Evolutionary conservation across 495 filamentous ascomycete species (phyloP).

Genomic region (Hypomontagnella monticulosa): DNA sequence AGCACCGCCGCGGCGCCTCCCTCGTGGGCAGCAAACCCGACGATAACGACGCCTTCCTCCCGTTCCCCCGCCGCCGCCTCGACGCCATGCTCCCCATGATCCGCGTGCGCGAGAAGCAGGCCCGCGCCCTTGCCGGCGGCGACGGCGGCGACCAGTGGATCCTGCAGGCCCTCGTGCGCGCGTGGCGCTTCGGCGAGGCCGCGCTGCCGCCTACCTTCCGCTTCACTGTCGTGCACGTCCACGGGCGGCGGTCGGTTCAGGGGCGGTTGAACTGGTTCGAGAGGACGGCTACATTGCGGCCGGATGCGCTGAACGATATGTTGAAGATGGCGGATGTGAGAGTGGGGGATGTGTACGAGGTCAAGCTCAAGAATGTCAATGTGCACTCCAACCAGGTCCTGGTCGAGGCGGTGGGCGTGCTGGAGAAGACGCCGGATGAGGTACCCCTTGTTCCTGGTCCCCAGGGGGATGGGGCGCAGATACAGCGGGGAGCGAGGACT

Average conservation of each 20-base stretch:
- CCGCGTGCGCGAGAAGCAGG: constrained; percentile 58
- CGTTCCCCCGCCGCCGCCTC: constrained; percentile 68
- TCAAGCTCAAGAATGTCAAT: constrained; percentile 67
- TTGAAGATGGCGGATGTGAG: constrained; percentile 48
- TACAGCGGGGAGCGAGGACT: neutral
- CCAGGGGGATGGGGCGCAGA: neutral
- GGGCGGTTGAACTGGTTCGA: constrained; percentile 56
- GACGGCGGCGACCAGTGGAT: constrained; percentile 64
- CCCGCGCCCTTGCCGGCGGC: constrained; percentile 41
- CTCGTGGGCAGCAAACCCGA: constrained; percentile 58
- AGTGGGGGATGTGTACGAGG: constrained; percentile 66
- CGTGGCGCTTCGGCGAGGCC: constrained; percentile 74
- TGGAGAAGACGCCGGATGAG: constrained; percentile 44
- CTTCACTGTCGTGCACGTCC: constrained; percentile 55
- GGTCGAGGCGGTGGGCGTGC: constrained; percentile 61
- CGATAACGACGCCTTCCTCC: constrained; percentile 61
- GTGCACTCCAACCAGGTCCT: constrained; percentile 58
- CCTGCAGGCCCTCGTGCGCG: constrained; percentile 75
- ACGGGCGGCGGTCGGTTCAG: constrained; percentile 16
- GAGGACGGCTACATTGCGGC: constrained; percentile 42
- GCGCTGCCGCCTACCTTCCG: constrained; percentile 69
- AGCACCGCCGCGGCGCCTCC: constrained; percentile 63
- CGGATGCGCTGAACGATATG: constrained; percentile 47
- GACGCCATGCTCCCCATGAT: constrained; percentile 63
- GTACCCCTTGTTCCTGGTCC: neutral